A percentile compares a stretch with the other conserved stretches of the same genome.
phyloP scores from a whole-genome alignment of 805 yeast genomes.

The Isabelozyma rhagii region DNA sequence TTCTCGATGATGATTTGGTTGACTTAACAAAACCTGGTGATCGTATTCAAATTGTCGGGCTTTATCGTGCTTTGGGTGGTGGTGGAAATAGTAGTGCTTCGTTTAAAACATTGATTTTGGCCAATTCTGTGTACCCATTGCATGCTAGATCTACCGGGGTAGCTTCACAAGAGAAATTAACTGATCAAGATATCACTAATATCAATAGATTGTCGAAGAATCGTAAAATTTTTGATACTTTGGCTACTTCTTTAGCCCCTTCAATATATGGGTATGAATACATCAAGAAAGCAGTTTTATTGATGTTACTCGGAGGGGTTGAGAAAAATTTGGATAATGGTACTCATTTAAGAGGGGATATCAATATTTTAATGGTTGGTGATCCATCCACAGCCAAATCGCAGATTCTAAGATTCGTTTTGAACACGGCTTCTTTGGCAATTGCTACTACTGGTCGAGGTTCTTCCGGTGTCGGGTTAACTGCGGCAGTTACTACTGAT shows the following conservation, averaged over 20 bases:
- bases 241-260: too few species aligned
- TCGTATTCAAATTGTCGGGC: conserved; percentile 87
- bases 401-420: conserved; percentile 84
- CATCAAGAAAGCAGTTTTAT: conserved; percentile 79
- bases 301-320: conserved; percentile 91
- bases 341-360: conserved; percentile 94
- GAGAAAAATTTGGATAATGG: conserved; percentile 95
- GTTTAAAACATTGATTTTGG: too few species aligned
- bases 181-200: too few species aligned
- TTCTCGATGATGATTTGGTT: conserved; percentile 88
- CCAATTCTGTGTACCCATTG: too few species aligned
- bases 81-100: conserved; percentile 37
- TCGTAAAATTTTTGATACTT: too few species aligned
- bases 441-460: conserved; percentile 98
- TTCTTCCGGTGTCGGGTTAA: conserved; percentile 96
- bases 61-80: conserved; percentile 84
- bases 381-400: conserved; percentile 99
- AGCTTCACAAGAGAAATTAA: too few species aligned
- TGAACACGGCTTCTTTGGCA: conserved; percentile 92
- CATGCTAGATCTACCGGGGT: too few species aligned
- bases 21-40: conserved; percentile 92
- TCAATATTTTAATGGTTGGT: conserved; percentile 94
- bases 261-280: too few species aligned
- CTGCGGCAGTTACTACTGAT: conserved; percentile 98
- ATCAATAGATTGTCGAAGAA: too few species aligned